Base-by-base conservation (phyloP, 78 protist genomes). In the Chrysochromulina parva region DNA sequence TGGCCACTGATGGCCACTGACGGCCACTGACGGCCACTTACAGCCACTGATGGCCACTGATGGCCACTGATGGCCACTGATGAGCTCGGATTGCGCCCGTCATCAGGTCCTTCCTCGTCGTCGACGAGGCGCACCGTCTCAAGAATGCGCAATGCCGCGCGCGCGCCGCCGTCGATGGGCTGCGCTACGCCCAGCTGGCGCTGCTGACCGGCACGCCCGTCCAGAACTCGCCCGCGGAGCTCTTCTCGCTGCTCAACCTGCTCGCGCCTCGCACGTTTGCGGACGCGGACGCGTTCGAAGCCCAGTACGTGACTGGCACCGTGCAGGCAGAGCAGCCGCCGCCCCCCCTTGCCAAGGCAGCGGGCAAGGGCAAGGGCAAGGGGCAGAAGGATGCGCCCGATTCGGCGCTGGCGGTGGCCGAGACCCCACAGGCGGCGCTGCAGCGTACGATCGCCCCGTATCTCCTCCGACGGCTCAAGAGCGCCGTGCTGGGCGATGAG, bases 401-500 rank as follows among this genome's bases (percentile, higher is more conserved):
- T n/a, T n/a, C n/a, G n/a, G n/a, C n/a, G n/a, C n/a, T n/a, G n/a
- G n/a, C n/a, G n/a, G n/a, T n/a, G n/a, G n/a, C n/a, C n/a, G n/a
- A n/a, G n/a, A n/a, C n/a, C n/a, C n/a, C n/a, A n/a, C n/a, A n/a
- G 95, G 90, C 48, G 20, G 47, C 65, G 50, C 94, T 98, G 88
- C 98, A 97, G 60, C 47, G 24, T 3, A 93, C 62, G 54, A 66
- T 98, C 50, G 38, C 90, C 89, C 99, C 99, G 54, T 93, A 87
- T 91, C 17, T 98, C 84, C 90, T 97, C 76, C 92, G 99, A 20
- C 91, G 99, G 22, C 50, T 96, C 94, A 98, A 98, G 92, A 96
- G 91, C 85, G 96, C 96, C 58, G 98, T 98, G 22, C 2, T 67
- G 9, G 97, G 95, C 62, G 93, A 93, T 58, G 52, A 90, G 14